These are phyloP conservation scores for Ceratocystis smalleyi DNA, from an alignment of 2,329 filamentous ascomycete genomes.

Conservation along the genomic window DNA sequence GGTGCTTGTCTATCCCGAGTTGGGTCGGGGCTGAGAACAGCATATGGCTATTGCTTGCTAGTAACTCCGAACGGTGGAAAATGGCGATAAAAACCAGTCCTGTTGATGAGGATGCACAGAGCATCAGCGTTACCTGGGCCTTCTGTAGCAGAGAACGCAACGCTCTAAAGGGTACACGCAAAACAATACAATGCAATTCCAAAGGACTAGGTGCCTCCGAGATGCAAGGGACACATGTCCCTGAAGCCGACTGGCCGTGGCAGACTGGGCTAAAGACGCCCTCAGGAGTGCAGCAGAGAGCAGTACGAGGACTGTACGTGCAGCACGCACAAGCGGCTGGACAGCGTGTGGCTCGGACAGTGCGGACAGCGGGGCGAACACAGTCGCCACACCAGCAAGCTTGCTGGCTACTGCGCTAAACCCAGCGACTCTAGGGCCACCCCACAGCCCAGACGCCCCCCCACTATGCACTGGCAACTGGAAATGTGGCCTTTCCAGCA, in stretches of 20 bases:
- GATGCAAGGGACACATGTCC: conserved; percentile 7
- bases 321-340: background rate
- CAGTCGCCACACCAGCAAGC: background rate
- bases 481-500: conserved; percentile 33
- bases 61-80: too few relatives aligned
- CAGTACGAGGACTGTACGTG: background rate
- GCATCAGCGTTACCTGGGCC: background rate
- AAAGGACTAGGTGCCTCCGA: background rate
- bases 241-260: background rate
- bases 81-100: too few relatives aligned
- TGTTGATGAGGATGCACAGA: too few relatives aligned
- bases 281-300: background rate
- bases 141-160: conserved; percentile 3
- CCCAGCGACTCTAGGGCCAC: background rate
- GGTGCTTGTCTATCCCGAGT: too few relatives aligned
- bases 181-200: too few relatives aligned
- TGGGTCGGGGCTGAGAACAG: too few relatives aligned
- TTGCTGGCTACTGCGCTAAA: background rate
- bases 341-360: background rate
- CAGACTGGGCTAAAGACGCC: background rate
- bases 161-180: too few relatives aligned
- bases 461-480: conserved; percentile 20
- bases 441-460: background rate
- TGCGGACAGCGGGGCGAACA: background rate
- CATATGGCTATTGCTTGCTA: too few relatives aligned